Evolutionary conservation across 306 rosid genomes (phyloP), one percentile per base, ranked within the genome.

Genomic region (Lithocarpus polystachyus): DNA sequence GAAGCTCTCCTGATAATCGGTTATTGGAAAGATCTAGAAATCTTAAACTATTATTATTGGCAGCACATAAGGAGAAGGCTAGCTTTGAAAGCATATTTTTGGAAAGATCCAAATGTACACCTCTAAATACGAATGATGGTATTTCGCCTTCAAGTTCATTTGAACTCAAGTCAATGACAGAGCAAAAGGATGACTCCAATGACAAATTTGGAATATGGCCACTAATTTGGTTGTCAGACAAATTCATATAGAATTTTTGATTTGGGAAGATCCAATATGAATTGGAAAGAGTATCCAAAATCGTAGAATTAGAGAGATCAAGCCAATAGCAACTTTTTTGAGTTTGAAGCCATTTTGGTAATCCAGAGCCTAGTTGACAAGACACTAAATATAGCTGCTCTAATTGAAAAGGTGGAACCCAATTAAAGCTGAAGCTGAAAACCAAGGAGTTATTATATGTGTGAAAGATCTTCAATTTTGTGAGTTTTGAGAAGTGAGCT

Each of bases 21-120:
- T 33, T 33, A 33, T 33, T 33, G 26, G 79, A 75, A 4, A 75
- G 5, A 2, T 64, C 59, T 31, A 61, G 1, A 9, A 10, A 0
- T 3, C 0, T 0, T 2, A 59, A 40, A 0, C 11, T 0, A 1
- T 3, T 6, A 0, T 10, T 10, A 18, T 2, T 10, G 1, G 23
- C 43, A 0, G 43, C 56, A 45, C 79, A 75, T 9, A 75, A 10
- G 7, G 61, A 15, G 31, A 19, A 15, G 2, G 8, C 61, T 24
- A 59, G 43, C 56, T 26, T 4, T 10, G 79, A 45, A 6, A 51
- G 26, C 22, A 4, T 62, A 9, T 76, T 76, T 1, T 28, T 28
- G 1, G 79, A 64, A 3, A 76, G 1, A 23, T 17, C 28, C 35
- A 61, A 15, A 1, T 2, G 1, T 19, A 0, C 0, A 4, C 1